Percentiles rank a stretch among this genome's conserved stretches.
Conservation (phyloP, 208 protist genomes). For the Trypanosoma melophagium region DNA sequence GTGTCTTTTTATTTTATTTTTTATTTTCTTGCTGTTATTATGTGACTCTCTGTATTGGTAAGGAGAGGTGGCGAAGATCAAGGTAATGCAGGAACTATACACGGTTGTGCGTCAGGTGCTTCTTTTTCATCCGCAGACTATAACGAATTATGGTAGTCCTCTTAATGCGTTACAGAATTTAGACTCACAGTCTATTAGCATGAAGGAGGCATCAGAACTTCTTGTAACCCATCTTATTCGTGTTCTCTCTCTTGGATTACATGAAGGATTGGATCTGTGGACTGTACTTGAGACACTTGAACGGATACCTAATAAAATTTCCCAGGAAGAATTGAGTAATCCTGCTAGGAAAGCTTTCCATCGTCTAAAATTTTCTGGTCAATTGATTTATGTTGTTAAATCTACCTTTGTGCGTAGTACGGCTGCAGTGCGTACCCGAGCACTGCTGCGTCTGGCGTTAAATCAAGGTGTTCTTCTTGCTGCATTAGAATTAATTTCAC, state of each 20-base stretch:
- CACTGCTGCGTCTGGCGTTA: slow-evolving; percentile 56
- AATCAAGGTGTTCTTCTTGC: slow-evolving; percentile 62
- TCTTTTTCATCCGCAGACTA: slow-evolving; percentile 16
- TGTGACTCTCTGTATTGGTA: no score
- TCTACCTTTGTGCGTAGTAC: slow-evolving; percentile 33
- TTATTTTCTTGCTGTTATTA: no score
- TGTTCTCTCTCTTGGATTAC: slow-evolving; percentile 45
- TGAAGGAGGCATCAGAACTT: slow-evolving; percentile 43
- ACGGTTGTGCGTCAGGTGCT: slow-evolving; percentile 18
- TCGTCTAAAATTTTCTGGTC: slow-evolving; percentile 51
- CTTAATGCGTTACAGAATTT: neutral
- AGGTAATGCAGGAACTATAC: slow-evolving; percentile 18
- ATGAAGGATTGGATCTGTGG: slow-evolving; percentile 45
- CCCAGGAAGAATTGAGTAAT: slow-evolving; percentile 17
- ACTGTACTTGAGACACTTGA: slow-evolving; percentile 58
- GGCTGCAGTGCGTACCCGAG: slow-evolving; percentile 28
- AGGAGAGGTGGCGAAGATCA: no score
- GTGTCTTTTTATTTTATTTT: no score
- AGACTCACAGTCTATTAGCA: slow-evolving; percentile 13
- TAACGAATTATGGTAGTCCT: slow-evolving; percentile 22
- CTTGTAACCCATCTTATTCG: slow-evolving; percentile 34
- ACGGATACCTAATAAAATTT: slow-evolving; percentile 28
- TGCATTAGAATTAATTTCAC: slow-evolving; percentile 56
- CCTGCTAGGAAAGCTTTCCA: slow-evolving; percentile 22
- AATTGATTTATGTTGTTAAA: slow-evolving; percentile 50